Conservation (phyloP, 2,329 filamentous ascomycete genomes). For the Diaporthe velutina region DNA sequence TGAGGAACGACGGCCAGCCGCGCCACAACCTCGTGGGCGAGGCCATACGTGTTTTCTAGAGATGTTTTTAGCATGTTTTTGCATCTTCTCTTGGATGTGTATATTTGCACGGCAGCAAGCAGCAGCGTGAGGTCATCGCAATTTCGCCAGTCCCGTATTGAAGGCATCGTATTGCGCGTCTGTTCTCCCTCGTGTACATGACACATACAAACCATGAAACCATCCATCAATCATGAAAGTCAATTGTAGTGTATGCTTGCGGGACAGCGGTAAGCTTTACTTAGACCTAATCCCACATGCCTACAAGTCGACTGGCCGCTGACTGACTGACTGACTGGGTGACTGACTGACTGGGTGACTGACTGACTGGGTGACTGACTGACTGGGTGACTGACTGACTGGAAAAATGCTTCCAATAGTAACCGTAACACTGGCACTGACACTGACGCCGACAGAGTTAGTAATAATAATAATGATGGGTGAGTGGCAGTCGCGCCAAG, state of each 20-base stretch:
- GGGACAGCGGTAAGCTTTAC: neutral
- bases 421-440: neutral
- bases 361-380: neutral
- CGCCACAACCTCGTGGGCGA: neutral
- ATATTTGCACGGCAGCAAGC: slow-evolving; percentile 9
- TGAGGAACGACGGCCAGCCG: neutral
- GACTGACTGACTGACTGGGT: neutral
- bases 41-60: neutral
- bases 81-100: slow-evolving; percentile 14
- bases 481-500: slow-evolving; percentile 11
- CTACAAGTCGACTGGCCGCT: neutral
- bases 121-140: slow-evolving; percentile 37
- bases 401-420: neutral
- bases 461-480: neutral
- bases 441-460: neutral
- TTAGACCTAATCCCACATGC: neutral
- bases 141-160: slow-evolving; percentile 37
- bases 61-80: neutral
- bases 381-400: neutral
- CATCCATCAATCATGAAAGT: neutral
- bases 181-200: slow-evolving; percentile 3
- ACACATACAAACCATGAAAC: slow-evolving; percentile 6
- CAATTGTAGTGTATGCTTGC: neutral
- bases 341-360: neutral
- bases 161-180: slow-evolving; percentile 22